Percentiles rank a stretch among this genome's conserved stretches.
Evolutionary conservation across 768 basidiomycete genomes (phyloP).

Genomic region (Suillus luteus): DNA sequence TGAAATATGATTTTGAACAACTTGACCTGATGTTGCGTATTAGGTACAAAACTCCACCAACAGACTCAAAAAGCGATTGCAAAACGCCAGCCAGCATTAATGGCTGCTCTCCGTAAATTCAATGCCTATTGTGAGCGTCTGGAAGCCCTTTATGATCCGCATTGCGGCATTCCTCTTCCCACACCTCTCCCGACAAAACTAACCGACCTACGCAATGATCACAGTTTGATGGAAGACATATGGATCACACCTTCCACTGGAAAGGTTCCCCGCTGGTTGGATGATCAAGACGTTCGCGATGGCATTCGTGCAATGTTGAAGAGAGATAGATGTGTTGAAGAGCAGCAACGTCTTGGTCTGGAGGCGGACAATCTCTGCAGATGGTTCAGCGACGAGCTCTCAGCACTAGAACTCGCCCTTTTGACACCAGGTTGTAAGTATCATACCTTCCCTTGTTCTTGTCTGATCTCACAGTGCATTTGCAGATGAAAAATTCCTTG

Average conservation of each 20-base stretch:
- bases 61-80: constrained; percentile 15
- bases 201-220: background rate
- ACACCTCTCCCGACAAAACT: constrained; percentile 32
- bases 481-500: constrained; percentile 2
- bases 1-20: constrained; percentile 21
- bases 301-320: constrained; percentile 16
- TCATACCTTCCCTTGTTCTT: background rate
- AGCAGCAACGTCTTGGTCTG: background rate
- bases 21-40: background rate
- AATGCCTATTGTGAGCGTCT: constrained; percentile 2
- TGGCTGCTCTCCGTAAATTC: background rate
- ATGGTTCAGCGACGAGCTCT: background rate
- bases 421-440: constrained; percentile 11
- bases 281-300: constrained; percentile 7
- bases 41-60: constrained; percentile 27
- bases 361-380: background rate
- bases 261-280: constrained; percentile 19
- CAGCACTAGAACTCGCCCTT: constrained; percentile 7
- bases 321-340: constrained; percentile 8
- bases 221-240: constrained; percentile 36
- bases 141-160: background rate
- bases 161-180: constrained; percentile 35
- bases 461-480: background rate
- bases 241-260: constrained; percentile 30
- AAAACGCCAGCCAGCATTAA: background rate